These are phyloP conservation scores for Furcasterigmium furcatum DNA, from an alignment of 2,329 filamentous ascomycete genomes.

Conservation along the genomic window DNA sequence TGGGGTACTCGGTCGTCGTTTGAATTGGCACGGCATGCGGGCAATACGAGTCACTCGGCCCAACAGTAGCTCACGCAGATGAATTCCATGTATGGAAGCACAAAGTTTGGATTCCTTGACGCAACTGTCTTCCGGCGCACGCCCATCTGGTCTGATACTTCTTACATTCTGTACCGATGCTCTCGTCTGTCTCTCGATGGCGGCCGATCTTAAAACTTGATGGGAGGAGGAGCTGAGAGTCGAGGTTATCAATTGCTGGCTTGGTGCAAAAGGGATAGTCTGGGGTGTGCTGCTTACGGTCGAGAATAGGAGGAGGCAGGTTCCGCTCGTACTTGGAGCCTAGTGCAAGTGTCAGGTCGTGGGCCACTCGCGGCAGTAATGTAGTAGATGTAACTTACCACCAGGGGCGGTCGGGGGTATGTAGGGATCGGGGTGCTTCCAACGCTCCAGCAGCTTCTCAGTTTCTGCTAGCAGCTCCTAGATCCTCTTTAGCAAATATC, in stretches of 20 bases:
- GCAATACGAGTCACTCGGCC: too few species aligned
- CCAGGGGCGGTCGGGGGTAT: conserved; percentile 85
- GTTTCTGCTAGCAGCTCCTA: conserved; percentile 85
- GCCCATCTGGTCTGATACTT: too few species aligned
- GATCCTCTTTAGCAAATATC: too few species aligned
- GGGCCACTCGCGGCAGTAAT: not conserved
- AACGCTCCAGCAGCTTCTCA: conserved; percentile 81
- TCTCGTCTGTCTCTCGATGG: too few species aligned
- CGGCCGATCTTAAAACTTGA: conserved; percentile 47
- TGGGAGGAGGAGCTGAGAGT: conserved; percentile 46
- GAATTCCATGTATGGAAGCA: too few species aligned
- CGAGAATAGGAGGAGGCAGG: conserved; percentile 72
- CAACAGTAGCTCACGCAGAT: too few species aligned
- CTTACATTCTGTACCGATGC: too few species aligned
- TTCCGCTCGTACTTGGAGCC: conserved; percentile 97
- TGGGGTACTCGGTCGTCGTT: too few species aligned
- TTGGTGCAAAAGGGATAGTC: conserved; percentile 12
- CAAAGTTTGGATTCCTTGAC: too few species aligned
- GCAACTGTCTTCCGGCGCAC: not conserved
- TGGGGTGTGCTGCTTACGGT: conserved; percentile 62
- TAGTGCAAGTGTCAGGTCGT: conserved; percentile 29
- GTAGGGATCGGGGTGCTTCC: conserved; percentile 98
- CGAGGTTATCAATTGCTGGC: not conserved
- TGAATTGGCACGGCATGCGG: too few species aligned
- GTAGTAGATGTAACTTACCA: conserved; percentile 52